Conservation (phyloP, 2,329 filamentous ascomycete species). For the Leptographium lundbergii region DNA sequence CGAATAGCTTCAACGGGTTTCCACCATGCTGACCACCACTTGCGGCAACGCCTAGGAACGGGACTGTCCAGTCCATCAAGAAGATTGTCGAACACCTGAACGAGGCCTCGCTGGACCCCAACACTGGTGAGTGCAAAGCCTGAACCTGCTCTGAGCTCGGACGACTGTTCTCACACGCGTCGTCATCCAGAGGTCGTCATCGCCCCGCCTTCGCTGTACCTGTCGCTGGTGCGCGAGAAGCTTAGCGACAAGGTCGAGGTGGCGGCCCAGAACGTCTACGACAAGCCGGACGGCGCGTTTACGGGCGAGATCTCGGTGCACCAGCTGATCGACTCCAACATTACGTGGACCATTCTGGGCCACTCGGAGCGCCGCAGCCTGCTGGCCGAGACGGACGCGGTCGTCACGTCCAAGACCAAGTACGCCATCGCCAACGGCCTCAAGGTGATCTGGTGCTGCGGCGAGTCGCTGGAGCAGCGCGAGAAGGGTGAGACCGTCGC, state of each 20-base stretch:
- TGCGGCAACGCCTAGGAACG: slow-evolving; percentile 57
- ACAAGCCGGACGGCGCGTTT: slow-evolving; percentile 93
- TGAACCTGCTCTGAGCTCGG: neutral
- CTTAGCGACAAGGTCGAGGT: slow-evolving; percentile 68
- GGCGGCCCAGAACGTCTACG: slow-evolving; percentile 91
- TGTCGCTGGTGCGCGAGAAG: slow-evolving; percentile 71
- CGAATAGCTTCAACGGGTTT: slow-evolving; percentile 10
- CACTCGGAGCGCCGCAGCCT: slow-evolving; percentile 93
- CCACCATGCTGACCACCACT: neutral
- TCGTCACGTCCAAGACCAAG: slow-evolving; percentile 91
- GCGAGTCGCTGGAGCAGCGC: slow-evolving; percentile 87
- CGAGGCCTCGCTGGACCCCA: slow-evolving; percentile 65
- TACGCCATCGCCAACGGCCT: slow-evolving; percentile 76
- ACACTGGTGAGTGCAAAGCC: slow-evolving; percentile 39
- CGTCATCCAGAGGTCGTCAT: slow-evolving; percentile 74
- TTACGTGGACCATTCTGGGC: slow-evolving; percentile 84
- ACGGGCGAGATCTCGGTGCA: slow-evolving; percentile 91
- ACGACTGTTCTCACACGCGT: neutral
- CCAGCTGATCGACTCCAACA: slow-evolving; percentile 79
- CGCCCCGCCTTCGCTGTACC: slow-evolving; percentile 81
- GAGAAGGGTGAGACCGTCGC: slow-evolving; percentile 76
- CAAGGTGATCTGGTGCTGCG: slow-evolving; percentile 91
- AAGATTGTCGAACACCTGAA: slow-evolving; percentile 85
- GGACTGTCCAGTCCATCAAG: slow-evolving; percentile 78
- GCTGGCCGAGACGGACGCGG: slow-evolving; percentile 71